Evolutionary conservation across 2,329 filamentous ascomycete genomes (phyloP).

Genomic region (Pyrenophora teres): DNA sequence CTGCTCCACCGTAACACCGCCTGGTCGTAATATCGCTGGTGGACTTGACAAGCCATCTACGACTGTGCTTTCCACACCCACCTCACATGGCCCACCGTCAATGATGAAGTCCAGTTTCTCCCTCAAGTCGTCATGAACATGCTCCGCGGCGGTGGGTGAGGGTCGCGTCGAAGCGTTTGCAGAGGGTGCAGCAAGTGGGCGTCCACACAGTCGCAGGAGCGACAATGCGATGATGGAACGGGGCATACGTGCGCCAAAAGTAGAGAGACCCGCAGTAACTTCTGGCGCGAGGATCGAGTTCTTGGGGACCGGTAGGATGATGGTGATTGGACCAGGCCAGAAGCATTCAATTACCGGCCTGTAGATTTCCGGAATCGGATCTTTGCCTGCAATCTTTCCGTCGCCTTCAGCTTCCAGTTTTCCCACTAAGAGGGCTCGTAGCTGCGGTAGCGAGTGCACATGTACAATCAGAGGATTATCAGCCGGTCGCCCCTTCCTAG

Average conservation of each 20-base stretch:
- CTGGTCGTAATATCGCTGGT: slow-evolving; percentile 81
- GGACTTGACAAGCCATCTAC: slow-evolving; percentile 86
- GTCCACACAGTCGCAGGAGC: slow-evolving; percentile 77
- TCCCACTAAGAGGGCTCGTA: slow-evolving; percentile 63
- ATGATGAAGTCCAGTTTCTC: slow-evolving; percentile 85
- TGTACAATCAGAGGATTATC: slow-evolving; percentile 98
- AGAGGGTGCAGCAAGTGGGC: slow-evolving; percentile 86
- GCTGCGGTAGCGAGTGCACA: slow-evolving; percentile 78
- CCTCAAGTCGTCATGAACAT: slow-evolving; percentile 83
- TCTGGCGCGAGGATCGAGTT: slow-evolving; percentile 78
- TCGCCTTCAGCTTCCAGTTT: slow-evolving; percentile 11
- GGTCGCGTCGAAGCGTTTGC: slow-evolving; percentile 94
- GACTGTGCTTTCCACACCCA: slow-evolving; percentile 96
- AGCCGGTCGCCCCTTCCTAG: slow-evolving; percentile 84
- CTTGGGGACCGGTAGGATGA: slow-evolving; percentile 78
- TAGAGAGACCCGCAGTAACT: slow-evolving; percentile 82
- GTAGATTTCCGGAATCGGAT: slow-evolving; percentile 75
- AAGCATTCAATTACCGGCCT: slow-evolving; percentile 76
- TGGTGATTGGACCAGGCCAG: slow-evolving; percentile 94
- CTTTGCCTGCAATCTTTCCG: slow-evolving; percentile 18
- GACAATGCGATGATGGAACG: slow-evolving; percentile 81
- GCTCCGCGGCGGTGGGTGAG: slow-evolving; percentile 85
- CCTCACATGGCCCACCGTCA: slow-evolving; percentile 82
- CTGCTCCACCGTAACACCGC: slow-evolving; percentile 83
- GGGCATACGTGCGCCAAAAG: slow-evolving; percentile 91